Conservation (phyloP, 441 rosid species). For the Corymbia calophylla region DNA sequence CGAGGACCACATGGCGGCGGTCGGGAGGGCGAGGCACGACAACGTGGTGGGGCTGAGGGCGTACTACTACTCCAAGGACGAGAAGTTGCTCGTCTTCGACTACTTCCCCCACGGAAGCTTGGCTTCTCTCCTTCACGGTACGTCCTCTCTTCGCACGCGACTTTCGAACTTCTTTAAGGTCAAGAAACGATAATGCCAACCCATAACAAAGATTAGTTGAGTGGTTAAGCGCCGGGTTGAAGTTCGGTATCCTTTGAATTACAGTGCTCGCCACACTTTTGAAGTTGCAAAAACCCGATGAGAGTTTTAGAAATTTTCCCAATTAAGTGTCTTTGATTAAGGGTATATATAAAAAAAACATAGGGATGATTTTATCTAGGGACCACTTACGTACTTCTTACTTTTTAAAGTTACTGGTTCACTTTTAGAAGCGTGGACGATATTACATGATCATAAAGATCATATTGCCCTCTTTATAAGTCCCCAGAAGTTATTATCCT, state of each 20-base stretch:
- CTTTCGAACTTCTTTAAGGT: neutral
- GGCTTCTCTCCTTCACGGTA: neutral
- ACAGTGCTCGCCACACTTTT: neutral
- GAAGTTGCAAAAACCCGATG: neutral
- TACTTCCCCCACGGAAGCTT: neutral
- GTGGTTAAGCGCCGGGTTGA: neutral
- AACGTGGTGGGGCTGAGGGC: neutral
- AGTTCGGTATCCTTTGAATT: neutral
- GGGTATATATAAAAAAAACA: neutral
- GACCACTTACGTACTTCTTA: neutral
- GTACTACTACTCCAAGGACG: neutral
- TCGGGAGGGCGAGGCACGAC: neutral
- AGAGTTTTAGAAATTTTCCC: neutral
- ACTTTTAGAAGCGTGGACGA: fast-evolving
- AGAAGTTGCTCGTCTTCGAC: neutral
- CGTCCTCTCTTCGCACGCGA: neutral
- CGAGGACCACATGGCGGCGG: neutral
- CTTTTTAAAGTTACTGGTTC: neutral
- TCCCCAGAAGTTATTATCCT: neutral
- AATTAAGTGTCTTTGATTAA: neutral
- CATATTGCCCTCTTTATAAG: too few species aligned
- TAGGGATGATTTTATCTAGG: neutral
- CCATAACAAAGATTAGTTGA: neutral
- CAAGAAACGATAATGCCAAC: neutral
- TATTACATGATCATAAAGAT: neutral